Evolutionary conservation across 2,329 filamentous ascomycete genomes (phyloP).

Genomic region (Berkeleyomyces basicola): DNA sequence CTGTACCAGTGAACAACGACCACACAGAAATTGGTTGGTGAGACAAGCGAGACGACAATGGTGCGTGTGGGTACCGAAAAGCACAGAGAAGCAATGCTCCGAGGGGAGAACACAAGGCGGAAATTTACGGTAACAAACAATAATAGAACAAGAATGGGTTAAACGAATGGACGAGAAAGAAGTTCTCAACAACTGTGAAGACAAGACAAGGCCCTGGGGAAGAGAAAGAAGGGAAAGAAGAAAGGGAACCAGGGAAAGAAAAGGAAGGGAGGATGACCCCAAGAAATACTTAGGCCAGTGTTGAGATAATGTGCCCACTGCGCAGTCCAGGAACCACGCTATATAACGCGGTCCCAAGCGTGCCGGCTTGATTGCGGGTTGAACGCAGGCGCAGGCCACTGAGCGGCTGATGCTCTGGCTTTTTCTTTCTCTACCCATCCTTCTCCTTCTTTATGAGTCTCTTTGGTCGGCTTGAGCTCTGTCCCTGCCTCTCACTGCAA

Average conservation of each 20-base stretch:
- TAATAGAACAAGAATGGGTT: not conserved
- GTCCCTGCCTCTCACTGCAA: not conserved
- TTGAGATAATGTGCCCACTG: not conserved
- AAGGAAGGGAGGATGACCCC: not conserved
- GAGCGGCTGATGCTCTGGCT: not conserved
- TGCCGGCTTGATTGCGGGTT: not conserved
- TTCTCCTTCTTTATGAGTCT: not conserved
- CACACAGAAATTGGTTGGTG: not conserved
- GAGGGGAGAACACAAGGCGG: too few relatives aligned
- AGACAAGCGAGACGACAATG: not conserved
- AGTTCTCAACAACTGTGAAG: not conserved
- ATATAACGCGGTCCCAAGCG: not conserved
- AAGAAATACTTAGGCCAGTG: not conserved
- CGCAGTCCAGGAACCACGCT: not conserved
- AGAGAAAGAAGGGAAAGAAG: not conserved
- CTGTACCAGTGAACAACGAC: not conserved
- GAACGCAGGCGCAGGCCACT: not conserved
- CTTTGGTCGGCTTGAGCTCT: not conserved
- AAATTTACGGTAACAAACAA: not conserved
- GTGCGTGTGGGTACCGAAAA: not conserved
- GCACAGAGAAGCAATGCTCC: not conserved
- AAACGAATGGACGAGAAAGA: conserved; percentile 9
- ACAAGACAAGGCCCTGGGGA: not conserved
- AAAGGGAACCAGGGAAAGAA: not conserved
- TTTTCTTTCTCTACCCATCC: not conserved